Evolutionary conservation across 176 grass and related monocot genomes (phyloP), one percentile per base, ranked within the genome.

Genomic region (Musa schizocarpa): DNA sequence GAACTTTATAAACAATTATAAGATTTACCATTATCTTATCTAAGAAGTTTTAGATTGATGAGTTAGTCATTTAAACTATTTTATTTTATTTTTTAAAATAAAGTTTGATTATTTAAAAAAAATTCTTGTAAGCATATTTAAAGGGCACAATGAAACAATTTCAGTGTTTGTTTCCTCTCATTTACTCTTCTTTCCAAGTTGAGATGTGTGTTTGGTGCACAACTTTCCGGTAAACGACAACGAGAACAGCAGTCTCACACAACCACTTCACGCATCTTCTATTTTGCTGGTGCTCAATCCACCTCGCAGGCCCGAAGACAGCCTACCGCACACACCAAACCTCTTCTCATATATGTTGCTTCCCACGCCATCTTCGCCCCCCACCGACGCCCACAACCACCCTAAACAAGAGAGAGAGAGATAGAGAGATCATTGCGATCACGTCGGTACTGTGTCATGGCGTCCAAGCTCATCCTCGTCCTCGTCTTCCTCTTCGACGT

Each of bases 401-500:
- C 55, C 74, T 84, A 21, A 80, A 76, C 1, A 52, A 70, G 16
- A 84, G 74, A 69, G 17, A 51, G 16, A 71, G 68, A 9, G 16
- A 29, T 48, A 20, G 29, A 27, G 48, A 50, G 57, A 62, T 21
- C 57, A 19, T 17, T 17, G 11, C 54, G 54, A 13, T 17, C 13
- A 13, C 57, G 13, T 17, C 13, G 57, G 1, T n/a, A 8, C 20
- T 62, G 14, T n/a, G 57, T 68, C 11, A 90, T 83, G 89, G 85
- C 80, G 43, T 92, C 87, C 78, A 77, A 93, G 76, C 5, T 93
- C 78, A 86, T 97, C 80, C 81, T 88, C 17, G 85, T 73, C 21
- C 56, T 77, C 57, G 94, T 92, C 20, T 82, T 93, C 71, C 10
- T 97, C 50, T 71, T 97, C 52, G 88, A 93, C 83, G 16, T 97